Base-by-base conservation (phyloP, 768 basidiomycete genomes). In the Kockovaella imperatae region DNA sequence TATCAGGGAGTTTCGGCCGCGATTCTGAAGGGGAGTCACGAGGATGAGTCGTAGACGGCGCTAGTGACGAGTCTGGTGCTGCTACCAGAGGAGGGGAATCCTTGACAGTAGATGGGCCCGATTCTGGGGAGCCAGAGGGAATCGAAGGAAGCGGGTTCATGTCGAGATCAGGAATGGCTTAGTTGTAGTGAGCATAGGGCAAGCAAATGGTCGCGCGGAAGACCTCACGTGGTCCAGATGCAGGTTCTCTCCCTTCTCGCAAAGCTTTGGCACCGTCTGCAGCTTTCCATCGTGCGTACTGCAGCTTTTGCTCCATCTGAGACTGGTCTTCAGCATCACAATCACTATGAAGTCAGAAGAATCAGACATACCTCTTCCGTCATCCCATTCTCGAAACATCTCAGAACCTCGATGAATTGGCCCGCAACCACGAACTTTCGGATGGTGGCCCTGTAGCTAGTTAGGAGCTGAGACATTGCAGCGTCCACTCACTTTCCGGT, bases 271-370 rank as follows among this genome's bases (percentile, higher is more conserved):
- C 81, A 17, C 97, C 90, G 53, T 95, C 89, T 11, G 85, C 83
- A 30, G 93, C 93, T 69, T 96, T 96, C 91, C 95, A 99, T 69
- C 95, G 88, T 3, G 90, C 80, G 72, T 97, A 99, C 47, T 80
- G 82, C 29, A 93, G 80, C 72, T 95, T 97, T 54, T 85, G 85
- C 57, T 82, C 82, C 53, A 81, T 80, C 87, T 93, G 54, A 38
- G 8, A 29, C 17, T 1, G 28, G 20, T 59, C 49, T 46, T 46
- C 1, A 43, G 29, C 4, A 29, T 24, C 23, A 14, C 8, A 14
- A 20, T 17, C 32, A 18, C 21, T 17, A 7, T 35, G 41, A 15
- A 11, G 24, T 29, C 15, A 10, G 29, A 35, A n/a, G 20, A 7
- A 24, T 5, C 15, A 18, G 38, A 45, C 68, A 49, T 36, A 71